These are phyloP conservation scores for Naegleria lovaniensis DNA, from an alignment of 208 protist genomes.

Conservation along the genomic window DNA sequence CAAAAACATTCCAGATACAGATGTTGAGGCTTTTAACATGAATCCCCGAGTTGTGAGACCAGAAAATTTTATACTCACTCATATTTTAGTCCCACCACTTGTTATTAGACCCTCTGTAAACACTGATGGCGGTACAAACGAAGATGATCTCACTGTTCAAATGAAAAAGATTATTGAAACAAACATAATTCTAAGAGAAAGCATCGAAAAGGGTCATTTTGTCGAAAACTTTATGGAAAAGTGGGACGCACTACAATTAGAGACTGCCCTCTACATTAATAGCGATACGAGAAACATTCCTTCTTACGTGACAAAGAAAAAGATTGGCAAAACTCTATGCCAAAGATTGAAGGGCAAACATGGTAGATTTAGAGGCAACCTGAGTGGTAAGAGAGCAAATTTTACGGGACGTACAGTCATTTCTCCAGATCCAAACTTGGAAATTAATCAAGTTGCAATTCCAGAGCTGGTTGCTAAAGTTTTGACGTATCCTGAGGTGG, in stretches of 20 bases:
- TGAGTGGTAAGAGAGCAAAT: conserved; percentile 97
- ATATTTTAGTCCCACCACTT: conserved; percentile 91
- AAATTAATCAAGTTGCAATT: conserved; percentile 93
- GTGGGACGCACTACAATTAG: conserved; percentile 94
- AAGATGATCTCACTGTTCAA: conserved; percentile 98
- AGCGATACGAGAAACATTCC: conserved; percentile 43
- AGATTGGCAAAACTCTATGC: conserved; percentile 5
- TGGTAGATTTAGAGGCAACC: conserved; percentile 96
- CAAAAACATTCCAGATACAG: conserved; percentile 68
- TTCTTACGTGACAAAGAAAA: neutral
- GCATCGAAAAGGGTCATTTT: conserved; percentile 54
- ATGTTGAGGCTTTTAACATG: conserved; percentile 89
- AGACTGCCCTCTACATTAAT: conserved; percentile 75
- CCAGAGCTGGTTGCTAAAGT: conserved; percentile 88
- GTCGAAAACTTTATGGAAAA: conserved; percentile 68
- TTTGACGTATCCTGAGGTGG: conserved; percentile 95
- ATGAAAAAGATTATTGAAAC: conserved; percentile 78
- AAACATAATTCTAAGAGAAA: conserved; percentile 65
- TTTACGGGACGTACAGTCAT: conserved; percentile 99
- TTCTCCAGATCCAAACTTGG: conserved; percentile 97
- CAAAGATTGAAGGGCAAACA: conserved; percentile 98
- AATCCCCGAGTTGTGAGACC: conserved; percentile 59
- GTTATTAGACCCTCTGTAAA: conserved; percentile 90
- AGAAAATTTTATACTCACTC: conserved; percentile 80
- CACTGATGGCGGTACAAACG: conserved; percentile 67